Evolutionary conservation across 2,329 filamentous ascomycete species (phyloP), one percentile per base, ranked within the genome.

Genomic region (Erysiphe pulchra): DNA sequence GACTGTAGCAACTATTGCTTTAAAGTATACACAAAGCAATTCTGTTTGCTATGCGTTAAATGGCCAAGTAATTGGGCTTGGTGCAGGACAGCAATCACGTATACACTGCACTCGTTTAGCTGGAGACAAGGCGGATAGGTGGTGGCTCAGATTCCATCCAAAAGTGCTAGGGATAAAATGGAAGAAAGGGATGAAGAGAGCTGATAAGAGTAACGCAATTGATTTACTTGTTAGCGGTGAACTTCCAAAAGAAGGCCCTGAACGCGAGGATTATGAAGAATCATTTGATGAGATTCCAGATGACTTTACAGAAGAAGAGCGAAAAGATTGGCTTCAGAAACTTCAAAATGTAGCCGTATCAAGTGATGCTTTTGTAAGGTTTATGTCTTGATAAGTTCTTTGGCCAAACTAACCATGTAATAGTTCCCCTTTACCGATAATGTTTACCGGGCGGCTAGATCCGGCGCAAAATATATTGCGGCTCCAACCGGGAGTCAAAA

Each of bases 21-120:
- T 95, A 56, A 98, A 98, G 67, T 98, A 93, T 69, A 98, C 90
- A 1, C 86, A 98, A 66, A 93, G 85, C 60, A 98, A 98, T 73
- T 94, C 86, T 24, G 90, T 98, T 51, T 95, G 87, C 73, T 98
- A 95, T 60, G 86, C 90, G 46, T 70, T 84, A 51, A 86, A 92
- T 57, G 90, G 90, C 42, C 90, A 95, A 64, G 73, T 95, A 56
- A 72, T 98, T 55, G 90, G 90, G 52, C 76, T 98, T 47, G 90
- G 90, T 52, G 90, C 90, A 46, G 90, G 90, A 49, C 90, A 98
- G 64, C 90, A 98, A 66, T 92, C 83, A 50, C 80, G 90, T 54
- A 98, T 98, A 55, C 90, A 98, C 71, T 98, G 90, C 74, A 98
- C 90, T 38, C 80, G 90, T 53, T 75, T 98, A 45, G 90, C 90